Evolutionary conservation across 2,329 filamentous ascomycete genomes (phyloP), one percentile per base, ranked within the genome.

Genomic region (Fusarium newnesense): DNA sequence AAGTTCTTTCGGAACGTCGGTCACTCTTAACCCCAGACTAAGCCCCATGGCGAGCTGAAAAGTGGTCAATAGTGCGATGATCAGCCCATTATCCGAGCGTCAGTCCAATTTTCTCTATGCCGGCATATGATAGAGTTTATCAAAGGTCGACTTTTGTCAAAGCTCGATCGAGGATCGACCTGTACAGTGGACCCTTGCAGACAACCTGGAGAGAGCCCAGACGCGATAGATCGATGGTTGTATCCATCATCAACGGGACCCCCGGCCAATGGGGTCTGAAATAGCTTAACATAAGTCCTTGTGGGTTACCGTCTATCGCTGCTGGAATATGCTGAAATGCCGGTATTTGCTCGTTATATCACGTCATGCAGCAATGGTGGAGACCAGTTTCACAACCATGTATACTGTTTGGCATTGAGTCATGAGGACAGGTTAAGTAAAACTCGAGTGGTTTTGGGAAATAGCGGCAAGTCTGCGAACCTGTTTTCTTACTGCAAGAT

Each of bases 21-120:
- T 11, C 4, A 5, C 3, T 36, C 8, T 0, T 10, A 11, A 19
- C 11, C 18, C n/a, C 4, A 11, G 8, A 15, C 9, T 36, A 2
- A 18, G 3, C 7, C 16, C 16, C 12, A 36, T 50, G 32, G 4
- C n/a, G 21, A 36, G 49, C 49, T 52, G n/a, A 21, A 26, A 15
- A 8, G 5, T 10, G 10, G 9, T 24, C 18, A 26, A 5, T 15
- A 36, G 12, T 12, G 6, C 30, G 12, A 52, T 18, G 28, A 21
- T 12, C 16, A 49, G 13, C 46, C 8, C 21, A 8, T 11, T 19
- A 2, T 19, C 32, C 32, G 18, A 15, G 3, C 12, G 0, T 26
- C 16, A 15, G 49, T 21, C n/a, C 13, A 24, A 21, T 7, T 1
- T 52, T 19, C 9, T 19, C 18, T 15, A 12, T 52, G n/a, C 18